These are phyloP conservation scores for Hypholoma sublateritium DNA, from an alignment of 768 basidiomycete genomes.

Conservation along the genomic window DNA sequence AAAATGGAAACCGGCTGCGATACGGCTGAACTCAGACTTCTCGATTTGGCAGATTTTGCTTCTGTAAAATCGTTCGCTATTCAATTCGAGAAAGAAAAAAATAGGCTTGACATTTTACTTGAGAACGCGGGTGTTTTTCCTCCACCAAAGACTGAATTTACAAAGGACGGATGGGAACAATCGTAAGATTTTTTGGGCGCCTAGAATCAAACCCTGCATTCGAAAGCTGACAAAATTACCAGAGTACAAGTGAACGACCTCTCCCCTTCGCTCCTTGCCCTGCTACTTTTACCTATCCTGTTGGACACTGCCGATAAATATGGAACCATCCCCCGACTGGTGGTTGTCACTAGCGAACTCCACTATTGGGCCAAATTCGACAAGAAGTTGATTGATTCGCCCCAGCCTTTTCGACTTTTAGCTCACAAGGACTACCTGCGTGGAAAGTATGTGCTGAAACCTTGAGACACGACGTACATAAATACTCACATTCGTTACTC, in stretches of 20 bases:
- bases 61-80: constrained; percentile 41
- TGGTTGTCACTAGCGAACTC: constrained; percentile 43
- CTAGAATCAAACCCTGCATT: too few relatives aligned
- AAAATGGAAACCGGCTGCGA: constrained; percentile 31
- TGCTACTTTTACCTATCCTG: constrained; percentile 44
- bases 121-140: constrained; percentile 16
- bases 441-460: neutral
- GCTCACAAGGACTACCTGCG: neutral
- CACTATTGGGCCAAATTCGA: constrained; percentile 32
- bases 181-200: constrained; percentile 23
- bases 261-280: constrained; percentile 35
- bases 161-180: constrained; percentile 40
- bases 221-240: neutral
- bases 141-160: constrained; percentile 8
- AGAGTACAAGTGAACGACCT: constrained; percentile 52
- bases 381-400: neutral
- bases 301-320: constrained; percentile 32
- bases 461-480: too few relatives aligned
- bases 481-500: neutral
- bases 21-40: constrained; percentile 34
- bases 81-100: constrained; percentile 29
- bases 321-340: constrained; percentile 33
- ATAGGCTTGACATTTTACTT: constrained; percentile 35
- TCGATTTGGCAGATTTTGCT: constrained; percentile 42
- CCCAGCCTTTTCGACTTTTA: neutral